A percentile compares a stretch with the other conserved stretches of the same genome.
phyloP scores from a whole-genome alignment of 2,329 filamentous ascomycete species.

The Hypoxylon sp. region DNA sequence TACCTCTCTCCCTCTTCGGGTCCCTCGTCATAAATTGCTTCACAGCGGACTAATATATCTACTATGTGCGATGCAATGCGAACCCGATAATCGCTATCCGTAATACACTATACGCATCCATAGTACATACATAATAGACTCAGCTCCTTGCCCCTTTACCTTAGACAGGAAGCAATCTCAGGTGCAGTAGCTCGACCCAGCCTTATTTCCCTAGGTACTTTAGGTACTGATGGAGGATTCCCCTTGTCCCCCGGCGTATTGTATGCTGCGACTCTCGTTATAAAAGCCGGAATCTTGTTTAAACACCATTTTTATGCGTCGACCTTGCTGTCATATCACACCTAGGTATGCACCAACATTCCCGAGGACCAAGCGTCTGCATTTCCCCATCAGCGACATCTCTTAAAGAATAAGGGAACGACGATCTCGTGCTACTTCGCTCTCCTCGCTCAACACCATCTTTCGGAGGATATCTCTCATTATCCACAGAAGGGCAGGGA shows the following conservation, averaged over 20 bases:
- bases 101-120: not conserved
- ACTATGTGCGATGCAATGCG: slow-evolving; percentile 35
- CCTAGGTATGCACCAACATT: slow-evolving; percentile 20
- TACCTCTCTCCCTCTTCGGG: slow-evolving; percentile 22
- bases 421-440: slow-evolving; percentile 41
- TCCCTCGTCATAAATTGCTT: slow-evolving; percentile 23
- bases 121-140: slow-evolving; percentile 19
- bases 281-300: slow-evolving; percentile 16
- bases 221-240: slow-evolving; percentile 18
- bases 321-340: slow-evolving; percentile 22
- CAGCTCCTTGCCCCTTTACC: slow-evolving; percentile 26
- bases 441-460: slow-evolving; percentile 37
- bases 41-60: slow-evolving; percentile 23
- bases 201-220: slow-evolving; percentile 30
- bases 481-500: slow-evolving; percentile 36
- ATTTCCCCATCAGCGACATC: slow-evolving; percentile 30
- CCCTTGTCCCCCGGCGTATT: slow-evolving; percentile 37
- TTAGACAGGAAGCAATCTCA: slow-evolving; percentile 39
- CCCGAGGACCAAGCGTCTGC: slow-evolving; percentile 31
- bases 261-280: slow-evolving; percentile 29
- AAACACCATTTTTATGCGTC: slow-evolving; percentile 20
- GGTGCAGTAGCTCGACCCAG: slow-evolving; percentile 39
- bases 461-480: slow-evolving; percentile 41
- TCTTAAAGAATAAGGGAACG: slow-evolving; percentile 35
- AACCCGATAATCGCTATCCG: slow-evolving; percentile 31